Evolutionary conservation across 139 green algal species (phyloP).

Genomic region (Micromonas commoda): DNA sequence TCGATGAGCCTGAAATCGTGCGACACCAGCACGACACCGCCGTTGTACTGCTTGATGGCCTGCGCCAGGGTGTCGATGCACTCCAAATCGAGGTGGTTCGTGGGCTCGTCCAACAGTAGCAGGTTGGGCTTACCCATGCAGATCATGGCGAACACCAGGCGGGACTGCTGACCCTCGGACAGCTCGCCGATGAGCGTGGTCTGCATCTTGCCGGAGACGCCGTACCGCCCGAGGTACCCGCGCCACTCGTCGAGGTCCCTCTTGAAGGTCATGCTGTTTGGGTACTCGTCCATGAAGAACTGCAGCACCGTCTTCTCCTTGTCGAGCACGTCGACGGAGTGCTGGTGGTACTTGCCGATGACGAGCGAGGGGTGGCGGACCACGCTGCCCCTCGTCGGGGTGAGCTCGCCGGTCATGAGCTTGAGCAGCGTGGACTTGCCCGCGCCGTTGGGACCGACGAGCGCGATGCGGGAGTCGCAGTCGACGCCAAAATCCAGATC

Average conservation of each 20-base stretch:
- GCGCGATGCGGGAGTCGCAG: conserved; percentile 83
- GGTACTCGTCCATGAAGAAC: conserved; percentile 53
- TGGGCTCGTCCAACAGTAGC: conserved; percentile 71
- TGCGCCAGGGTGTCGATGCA: conserved; percentile 88
- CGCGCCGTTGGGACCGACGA: conserved; percentile 83
- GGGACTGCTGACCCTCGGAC: conserved; percentile 80
- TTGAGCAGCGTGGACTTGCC: conserved; percentile 97
- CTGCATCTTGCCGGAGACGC: conserved; percentile 62
- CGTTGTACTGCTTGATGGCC: conserved; percentile 81
- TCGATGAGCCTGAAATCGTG: conserved; percentile 53
- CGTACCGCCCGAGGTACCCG: conserved; percentile 59
- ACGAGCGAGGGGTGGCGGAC: conserved; percentile 88
- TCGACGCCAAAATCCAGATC: conserved; percentile 91
- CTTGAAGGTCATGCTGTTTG: conserved; percentile 45
- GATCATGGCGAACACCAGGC: conserved; percentile 89
- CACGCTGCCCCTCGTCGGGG: conserved; percentile 81
- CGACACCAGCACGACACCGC: conserved; percentile 49
- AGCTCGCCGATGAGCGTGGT: conserved; percentile 66
- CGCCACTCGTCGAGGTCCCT: conserved; percentile 58
- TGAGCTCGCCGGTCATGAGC: conserved; percentile 88
- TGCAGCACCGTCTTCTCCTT: conserved; percentile 43
- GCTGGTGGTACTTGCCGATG: conserved; percentile 81
- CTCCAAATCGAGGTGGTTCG: conserved; percentile 89
- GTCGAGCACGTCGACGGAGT: conserved; percentile 38
- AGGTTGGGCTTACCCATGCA: conserved; percentile 76